Percentiles rank a stretch among this genome's conserved stretches.
These are phyloP conservation scores for Pythium myriotylum DNA, from an alignment of 352 stramenopile genomes.

Conservation along the genomic window DNA sequence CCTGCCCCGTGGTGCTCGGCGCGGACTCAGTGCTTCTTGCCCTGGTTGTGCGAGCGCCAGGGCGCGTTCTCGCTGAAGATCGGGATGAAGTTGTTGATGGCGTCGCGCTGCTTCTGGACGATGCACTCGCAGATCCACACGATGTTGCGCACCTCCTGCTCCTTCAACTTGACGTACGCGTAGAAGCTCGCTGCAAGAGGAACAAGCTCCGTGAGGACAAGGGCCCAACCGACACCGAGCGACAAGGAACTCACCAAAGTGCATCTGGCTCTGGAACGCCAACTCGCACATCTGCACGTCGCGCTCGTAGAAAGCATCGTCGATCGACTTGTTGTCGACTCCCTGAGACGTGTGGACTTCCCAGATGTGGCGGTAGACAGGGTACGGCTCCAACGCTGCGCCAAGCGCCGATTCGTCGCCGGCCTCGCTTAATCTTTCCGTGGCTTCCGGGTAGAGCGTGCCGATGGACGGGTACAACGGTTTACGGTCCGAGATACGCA, in stretches of 20 bases:
- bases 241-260: conserved; percentile 86
- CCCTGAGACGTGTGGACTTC: conserved; percentile 94
- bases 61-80: conserved; percentile 97
- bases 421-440: conserved; percentile 92
- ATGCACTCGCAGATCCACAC: conserved; percentile 99
- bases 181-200: conserved; percentile 90
- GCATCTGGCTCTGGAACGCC: conserved; percentile 99
- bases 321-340: conserved; percentile 96
- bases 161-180: conserved; percentile 99
- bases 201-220: neutral
- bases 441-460: conserved; percentile 97
- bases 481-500: conserved; percentile 97
- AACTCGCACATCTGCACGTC: conserved; percentile 98
- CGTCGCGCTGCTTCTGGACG: conserved; percentile 98
- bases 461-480: conserved; percentile 97
- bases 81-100: conserved; percentile 99
- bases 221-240: neutral
- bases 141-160: conserved; percentile 99
- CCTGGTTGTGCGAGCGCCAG: conserved; percentile 80
- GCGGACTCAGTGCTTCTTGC: conserved; percentile 51
- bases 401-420: conserved; percentile 89
- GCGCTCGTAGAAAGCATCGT: conserved; percentile 99
- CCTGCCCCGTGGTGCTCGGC: neutral
- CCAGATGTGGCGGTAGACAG: conserved; percentile 97
- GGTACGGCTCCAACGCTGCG: conserved; percentile 93